Conservation (phyloP, 228 moss, liverwort and hornwort genomes). For the Sphagnum magellanicum region DNA sequence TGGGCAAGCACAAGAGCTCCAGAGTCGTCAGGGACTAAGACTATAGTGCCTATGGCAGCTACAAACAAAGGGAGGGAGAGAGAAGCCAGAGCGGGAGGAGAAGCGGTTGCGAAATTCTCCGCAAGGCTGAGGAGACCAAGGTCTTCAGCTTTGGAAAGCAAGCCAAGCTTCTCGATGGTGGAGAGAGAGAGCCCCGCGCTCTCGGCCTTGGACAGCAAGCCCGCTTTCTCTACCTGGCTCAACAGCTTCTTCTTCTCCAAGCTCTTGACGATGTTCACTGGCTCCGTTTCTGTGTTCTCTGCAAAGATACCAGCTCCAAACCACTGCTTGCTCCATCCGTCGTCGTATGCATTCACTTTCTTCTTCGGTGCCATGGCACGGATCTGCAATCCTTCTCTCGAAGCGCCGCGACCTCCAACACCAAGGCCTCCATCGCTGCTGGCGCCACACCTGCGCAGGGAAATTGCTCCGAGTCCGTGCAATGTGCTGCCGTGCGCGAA, state of each 20-base stretch:
- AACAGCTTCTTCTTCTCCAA: slow-evolving; percentile 92
- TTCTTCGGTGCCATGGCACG: slow-evolving; percentile 86
- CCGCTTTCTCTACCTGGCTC: slow-evolving; percentile 86
- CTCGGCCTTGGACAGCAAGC: slow-evolving; percentile 86
- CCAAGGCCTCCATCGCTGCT: not conserved
- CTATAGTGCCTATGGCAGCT: slow-evolving; percentile 45
- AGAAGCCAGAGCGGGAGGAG: slow-evolving; percentile 70
- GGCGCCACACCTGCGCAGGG: too few species aligned
- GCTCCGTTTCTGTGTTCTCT: slow-evolving; percentile 68
- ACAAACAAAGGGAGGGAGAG: slow-evolving; percentile 65
- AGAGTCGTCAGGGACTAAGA: slow-evolving; percentile 65
- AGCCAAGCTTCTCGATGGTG: slow-evolving; percentile 77
- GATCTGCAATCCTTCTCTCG: slow-evolving; percentile 29
- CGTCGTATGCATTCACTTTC: slow-evolving; percentile 91
- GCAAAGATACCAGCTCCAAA: slow-evolving; percentile 87
- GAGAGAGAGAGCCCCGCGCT: slow-evolving; percentile 77
- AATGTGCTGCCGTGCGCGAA: not conserved
- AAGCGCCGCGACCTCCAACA: not conserved
- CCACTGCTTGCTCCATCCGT: slow-evolving; percentile 94
- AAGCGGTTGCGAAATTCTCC: slow-evolving; percentile 69
- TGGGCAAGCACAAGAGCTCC: slow-evolving; percentile 43
- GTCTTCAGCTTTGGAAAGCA: slow-evolving; percentile 89
- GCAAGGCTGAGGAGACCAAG: slow-evolving; percentile 84
- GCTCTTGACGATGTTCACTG: slow-evolving; percentile 70
- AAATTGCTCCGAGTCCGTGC: too few species aligned